Conservation (phyloP, 2,329 filamentous ascomycete genomes). For the Diplodia sapinea region DNA sequence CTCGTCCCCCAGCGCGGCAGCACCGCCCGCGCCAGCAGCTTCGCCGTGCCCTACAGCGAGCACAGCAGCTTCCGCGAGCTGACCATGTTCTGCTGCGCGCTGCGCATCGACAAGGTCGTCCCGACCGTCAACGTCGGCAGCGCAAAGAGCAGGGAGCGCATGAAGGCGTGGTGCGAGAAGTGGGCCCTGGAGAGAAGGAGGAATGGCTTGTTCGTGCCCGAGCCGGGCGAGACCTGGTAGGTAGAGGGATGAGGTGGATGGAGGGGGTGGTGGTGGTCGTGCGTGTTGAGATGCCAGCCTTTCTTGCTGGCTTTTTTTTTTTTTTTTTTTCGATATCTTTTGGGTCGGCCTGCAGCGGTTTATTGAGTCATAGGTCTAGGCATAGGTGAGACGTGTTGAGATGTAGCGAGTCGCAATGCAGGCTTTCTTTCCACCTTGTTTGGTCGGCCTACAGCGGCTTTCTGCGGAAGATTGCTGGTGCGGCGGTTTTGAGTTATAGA, state of each 20-base stretch:
- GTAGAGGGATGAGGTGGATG: not conserved
- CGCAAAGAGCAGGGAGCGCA: slow-evolving; percentile 66
- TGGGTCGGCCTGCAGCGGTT: no score
- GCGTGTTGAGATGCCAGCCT: no score
- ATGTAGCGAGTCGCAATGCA: no score
- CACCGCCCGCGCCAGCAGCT: slow-evolving; percentile 81
- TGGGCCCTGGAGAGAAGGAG: slow-evolving; percentile 68
- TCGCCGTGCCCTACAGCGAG: slow-evolving; percentile 94
- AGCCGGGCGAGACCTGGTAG: slow-evolving; percentile 21
- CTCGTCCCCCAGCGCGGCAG: slow-evolving; percentile 83
- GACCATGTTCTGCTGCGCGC: slow-evolving; percentile 86
- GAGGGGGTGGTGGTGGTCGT: no score
- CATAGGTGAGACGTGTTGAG: no score
- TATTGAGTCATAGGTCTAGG: no score
- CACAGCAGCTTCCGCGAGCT: slow-evolving; percentile 94
- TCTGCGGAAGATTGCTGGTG: no score
- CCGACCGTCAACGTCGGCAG: slow-evolving; percentile 89
- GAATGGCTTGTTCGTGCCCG: slow-evolving; percentile 60
- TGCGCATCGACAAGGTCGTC: slow-evolving; percentile 87
- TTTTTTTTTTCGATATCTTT: no score
- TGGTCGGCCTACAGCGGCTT: no score
- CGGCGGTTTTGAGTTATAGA: no score
- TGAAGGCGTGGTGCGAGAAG: slow-evolving; percentile 70
- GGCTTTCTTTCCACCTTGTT: no score
- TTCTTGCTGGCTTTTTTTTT: no score